Conservation (phyloP, 257 asterid genomes). For the Solanum commersonii region DNA sequence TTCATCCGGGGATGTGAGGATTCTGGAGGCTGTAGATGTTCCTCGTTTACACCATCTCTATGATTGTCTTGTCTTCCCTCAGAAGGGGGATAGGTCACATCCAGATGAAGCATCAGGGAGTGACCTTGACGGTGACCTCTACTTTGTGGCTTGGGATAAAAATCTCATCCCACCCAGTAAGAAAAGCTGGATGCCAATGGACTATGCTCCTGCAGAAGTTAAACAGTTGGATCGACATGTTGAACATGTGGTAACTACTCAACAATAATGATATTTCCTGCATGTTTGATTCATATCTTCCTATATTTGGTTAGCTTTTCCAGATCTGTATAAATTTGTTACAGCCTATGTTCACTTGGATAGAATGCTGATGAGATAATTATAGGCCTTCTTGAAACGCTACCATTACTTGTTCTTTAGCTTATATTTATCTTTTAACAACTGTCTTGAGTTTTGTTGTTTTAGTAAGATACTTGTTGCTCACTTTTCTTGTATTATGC, state of each 20-base stretch:
- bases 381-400: neutral
- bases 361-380: neutral
- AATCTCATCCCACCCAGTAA: constrained; percentile 84
- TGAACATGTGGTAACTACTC: constrained; percentile 35
- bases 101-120: constrained; percentile 94
- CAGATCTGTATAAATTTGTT: neutral
- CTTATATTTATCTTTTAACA: neutral
- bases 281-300: neutral
- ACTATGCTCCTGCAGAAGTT: constrained; percentile 49
- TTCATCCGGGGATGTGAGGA: constrained; percentile 91
- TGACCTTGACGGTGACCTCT: constrained; percentile 90
- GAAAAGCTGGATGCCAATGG: constrained; percentile 79
- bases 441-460: neutral
- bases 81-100: constrained; percentile 85
- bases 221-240: constrained; percentile 37
- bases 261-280: neutral
- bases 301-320: neutral
- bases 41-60: constrained; percentile 54
- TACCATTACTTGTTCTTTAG: neutral
- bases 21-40: constrained; percentile 70
- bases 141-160: constrained; percentile 92
- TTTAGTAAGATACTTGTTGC: neutral
- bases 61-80: constrained; percentile 89
- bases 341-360: neutral
- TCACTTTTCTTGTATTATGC: neutral